These are phyloP conservation scores for Claviceps humidiphila DNA, from an alignment of 2,329 filamentous ascomycete genomes.

Conservation along the genomic window DNA sequence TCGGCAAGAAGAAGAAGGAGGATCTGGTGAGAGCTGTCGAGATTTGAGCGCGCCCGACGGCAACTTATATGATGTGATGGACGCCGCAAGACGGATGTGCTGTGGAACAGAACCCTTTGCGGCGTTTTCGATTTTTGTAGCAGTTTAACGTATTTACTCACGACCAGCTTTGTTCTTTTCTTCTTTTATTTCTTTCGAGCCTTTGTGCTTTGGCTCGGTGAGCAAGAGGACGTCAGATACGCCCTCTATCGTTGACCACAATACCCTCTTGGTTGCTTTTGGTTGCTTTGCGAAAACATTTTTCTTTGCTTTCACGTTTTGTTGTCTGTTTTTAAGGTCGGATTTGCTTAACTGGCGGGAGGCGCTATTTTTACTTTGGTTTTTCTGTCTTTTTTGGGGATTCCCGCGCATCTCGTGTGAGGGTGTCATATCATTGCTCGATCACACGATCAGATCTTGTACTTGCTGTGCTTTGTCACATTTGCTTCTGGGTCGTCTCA, in stretches of 20 bases:
- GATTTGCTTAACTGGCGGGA: not conserved
- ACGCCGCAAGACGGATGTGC: not conserved
- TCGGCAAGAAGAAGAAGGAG: slow-evolving; percentile 28
- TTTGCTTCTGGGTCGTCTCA: too few species aligned
- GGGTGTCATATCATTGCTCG: too few species aligned
- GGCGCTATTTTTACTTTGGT: too few species aligned
- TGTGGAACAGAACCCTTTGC: not conserved
- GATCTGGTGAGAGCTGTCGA: slow-evolving; percentile 8
- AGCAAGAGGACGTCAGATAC: not conserved
- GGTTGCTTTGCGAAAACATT: not conserved
- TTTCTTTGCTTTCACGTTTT: not conserved
- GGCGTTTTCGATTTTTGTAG: not conserved
- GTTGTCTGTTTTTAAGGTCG: not conserved
- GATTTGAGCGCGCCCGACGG: slow-evolving; percentile 2
- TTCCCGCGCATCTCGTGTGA: too few species aligned
- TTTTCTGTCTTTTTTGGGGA: too few species aligned
- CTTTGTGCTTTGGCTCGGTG: not conserved
- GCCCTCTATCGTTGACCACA: not conserved
- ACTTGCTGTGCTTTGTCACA: too few species aligned
- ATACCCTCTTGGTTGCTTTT: not conserved
- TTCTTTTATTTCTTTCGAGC: not conserved
- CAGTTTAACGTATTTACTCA: not conserved
- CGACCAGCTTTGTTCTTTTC: not conserved
- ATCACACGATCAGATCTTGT: too few species aligned
- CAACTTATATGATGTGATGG: not conserved